Evolutionary conservation across 495 filamentous ascomycete species (phyloP), one percentile per base, ranked within the genome.

Genomic region (Hypoxylon trugodes): DNA sequence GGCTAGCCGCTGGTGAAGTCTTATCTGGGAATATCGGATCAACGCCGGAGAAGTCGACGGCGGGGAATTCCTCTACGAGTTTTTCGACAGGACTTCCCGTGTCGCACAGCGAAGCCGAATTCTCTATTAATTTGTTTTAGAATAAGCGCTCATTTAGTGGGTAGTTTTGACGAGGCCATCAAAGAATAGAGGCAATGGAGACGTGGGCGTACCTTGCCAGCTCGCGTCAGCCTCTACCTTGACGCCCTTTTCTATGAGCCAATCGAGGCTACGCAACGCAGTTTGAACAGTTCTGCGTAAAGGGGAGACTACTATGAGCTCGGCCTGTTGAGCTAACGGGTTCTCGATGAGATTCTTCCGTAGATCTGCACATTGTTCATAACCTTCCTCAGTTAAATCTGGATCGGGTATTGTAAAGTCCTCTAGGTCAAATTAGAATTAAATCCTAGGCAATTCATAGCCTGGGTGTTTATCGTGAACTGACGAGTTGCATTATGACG

Each of bases 241-340:
- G 10, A 87, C 65, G 3, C 81, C 82, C 36, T 76, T 70, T 41
- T 81, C 76, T 41, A 85, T 74, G 33, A 87, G 71, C 74, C 79
- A 82, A 13, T 76, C 78, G 16, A 87, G 74, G 0, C 77, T 74
- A 9, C 79, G 67, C 22, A 77, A 67, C 0, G 83, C 79, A 1
- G 86, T 89, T 68, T 89, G 79, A 4, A 88, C 69, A 2, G 84
- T 86, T 10, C 86, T 75, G 10, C 78, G 69, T 81, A 87, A 82
- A 9, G 86, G 82, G 48, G 82, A 86, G 52, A 82, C 77, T 18
- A 89, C 63, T 36, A 88, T 82, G 7, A 85, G 76, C 15, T 81
- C 81, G 15, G 84, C 74, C 38, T 85, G 67, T n/a, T 79, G 80
- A 9, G 80, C 66, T 10, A 80, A 74, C 30, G 78, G 69, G 12